phyloP scores from a whole-genome alignment of 108 stramenopile species.

The Fistulifera pelliculosa region DNA sequence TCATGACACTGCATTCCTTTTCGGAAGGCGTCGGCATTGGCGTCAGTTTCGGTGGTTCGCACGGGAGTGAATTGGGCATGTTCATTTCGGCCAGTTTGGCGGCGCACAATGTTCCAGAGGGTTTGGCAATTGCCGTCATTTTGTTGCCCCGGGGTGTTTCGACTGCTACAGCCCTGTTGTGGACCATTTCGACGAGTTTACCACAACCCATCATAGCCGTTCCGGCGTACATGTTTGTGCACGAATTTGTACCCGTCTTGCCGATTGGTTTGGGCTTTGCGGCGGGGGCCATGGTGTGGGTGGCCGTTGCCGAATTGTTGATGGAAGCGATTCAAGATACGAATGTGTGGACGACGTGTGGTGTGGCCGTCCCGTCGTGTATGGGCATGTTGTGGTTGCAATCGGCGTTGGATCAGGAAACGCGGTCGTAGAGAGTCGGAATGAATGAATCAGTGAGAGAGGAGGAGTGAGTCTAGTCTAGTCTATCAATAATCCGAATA shows the following conservation, averaged over 20 bases:
- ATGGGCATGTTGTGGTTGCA: slow-evolving; percentile 57
- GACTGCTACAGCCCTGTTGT: slow-evolving; percentile 81
- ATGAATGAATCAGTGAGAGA: no score
- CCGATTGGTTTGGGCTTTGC: slow-evolving; percentile 98
- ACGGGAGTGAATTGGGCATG: slow-evolving; percentile 83
- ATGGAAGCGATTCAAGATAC: slow-evolving; percentile 89
- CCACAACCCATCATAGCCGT: slow-evolving; percentile 99
- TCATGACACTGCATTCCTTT: slow-evolving; percentile 97
- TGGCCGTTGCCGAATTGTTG: slow-evolving; percentile 90
- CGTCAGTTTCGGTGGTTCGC: slow-evolving; percentile 83
- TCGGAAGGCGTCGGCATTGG: slow-evolving; percentile 97
- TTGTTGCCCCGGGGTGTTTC: slow-evolving; percentile 84
- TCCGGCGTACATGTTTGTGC: slow-evolving; percentile 93
- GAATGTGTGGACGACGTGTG: slow-evolving; percentile 59
- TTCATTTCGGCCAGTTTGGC: slow-evolving; percentile 95
- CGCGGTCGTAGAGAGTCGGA: neutral
- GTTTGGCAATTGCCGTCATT: slow-evolving; percentile 94
- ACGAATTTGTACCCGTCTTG: slow-evolving; percentile 87
- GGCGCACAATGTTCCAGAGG: slow-evolving; percentile 98
- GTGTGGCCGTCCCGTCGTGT: slow-evolving; percentile 47
- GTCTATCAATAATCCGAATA: no score
- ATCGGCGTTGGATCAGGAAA: slow-evolving; percentile 40
- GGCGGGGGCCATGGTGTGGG: slow-evolving; percentile 98
- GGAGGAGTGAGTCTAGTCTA: no score
- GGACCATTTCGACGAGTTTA: slow-evolving; percentile 89